Evolutionary conservation across 306 rosid genomes (phyloP), one percentile per base, ranked within the genome.

Genomic region (Carpinus fangiana): DNA sequence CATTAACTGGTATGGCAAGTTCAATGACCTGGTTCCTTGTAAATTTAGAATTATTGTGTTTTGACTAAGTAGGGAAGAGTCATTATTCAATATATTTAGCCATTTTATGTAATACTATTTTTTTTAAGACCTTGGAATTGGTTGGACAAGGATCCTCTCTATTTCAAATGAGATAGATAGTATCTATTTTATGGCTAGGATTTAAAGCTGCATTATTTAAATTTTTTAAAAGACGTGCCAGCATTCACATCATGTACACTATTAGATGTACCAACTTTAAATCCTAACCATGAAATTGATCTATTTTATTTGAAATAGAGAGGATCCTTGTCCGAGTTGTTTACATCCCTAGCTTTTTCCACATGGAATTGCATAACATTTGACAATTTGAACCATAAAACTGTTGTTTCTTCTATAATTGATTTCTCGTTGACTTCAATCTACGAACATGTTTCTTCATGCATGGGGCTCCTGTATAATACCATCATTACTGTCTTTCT

Each of bases 401-500:
- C 48, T 47, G 28, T 69, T 47, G 12, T 38, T 57, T 60, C 53
- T 52, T 43, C 62, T 72, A 36, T 34, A 18, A 66, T 13, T 50
- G 23, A 36, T 82, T 31, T 31, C 36, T 64, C 18, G 69, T 21
- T 68, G 50, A 26, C 75, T 53, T 54, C 12, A 18, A 77, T 38
- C 46, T 65, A 11, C 18, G 28, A 45, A 75, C 73, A 71, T 82
- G 76, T 41, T 82, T 60, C 43, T 75, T 81, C 50, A 46, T 61
- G 52, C 14, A 55, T 56, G 54, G 72, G 72, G 75, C 38, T 17
- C 65, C 72, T 54, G 18, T 51, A 45, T 79, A 54, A 70, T 64
- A 78, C 28, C 62, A 57, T 53, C 60, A 50, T 73, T 51, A 41
- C 48, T 68, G 46, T 69, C 56, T 54, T 71, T 34, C 78, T 73